These are phyloP conservation scores for Nevesoporus exiguus DNA, from an alignment of 768 basidiomycete species.

Conservation along the genomic window DNA sequence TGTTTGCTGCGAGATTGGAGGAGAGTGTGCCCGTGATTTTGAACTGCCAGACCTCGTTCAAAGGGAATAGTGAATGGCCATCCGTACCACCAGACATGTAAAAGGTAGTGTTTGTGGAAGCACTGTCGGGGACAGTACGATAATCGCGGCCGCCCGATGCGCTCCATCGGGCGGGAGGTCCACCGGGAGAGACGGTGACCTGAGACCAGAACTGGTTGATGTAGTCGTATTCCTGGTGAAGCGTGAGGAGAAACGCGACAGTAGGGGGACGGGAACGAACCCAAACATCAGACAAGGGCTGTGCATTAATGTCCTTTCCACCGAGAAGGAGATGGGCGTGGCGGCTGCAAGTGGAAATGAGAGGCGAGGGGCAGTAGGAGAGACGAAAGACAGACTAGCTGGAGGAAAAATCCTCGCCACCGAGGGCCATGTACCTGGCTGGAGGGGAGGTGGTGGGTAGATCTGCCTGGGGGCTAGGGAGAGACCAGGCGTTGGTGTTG, in stretches of 20 bases:
- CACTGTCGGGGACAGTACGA: slow-evolving; percentile 32
- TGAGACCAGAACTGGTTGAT: slow-evolving; percentile 72
- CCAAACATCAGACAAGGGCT: slow-evolving; percentile 68
- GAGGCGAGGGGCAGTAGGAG: slow-evolving; percentile 8
- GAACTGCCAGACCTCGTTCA: slow-evolving; percentile 72
- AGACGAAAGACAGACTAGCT: slow-evolving; percentile 65
- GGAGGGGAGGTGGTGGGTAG: slow-evolving; percentile 49
- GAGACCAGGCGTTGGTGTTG: slow-evolving; percentile 56
- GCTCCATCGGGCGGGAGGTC: slow-evolving; percentile 65
- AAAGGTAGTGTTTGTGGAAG: slow-evolving; percentile 62
- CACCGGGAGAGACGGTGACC: slow-evolving; percentile 47
- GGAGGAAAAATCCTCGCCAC: slow-evolving; percentile 70
- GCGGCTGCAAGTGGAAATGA: slow-evolving; percentile 46
- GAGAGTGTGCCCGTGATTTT: slow-evolving; percentile 68
- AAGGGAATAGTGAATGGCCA: slow-evolving; percentile 39
- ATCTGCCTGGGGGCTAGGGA: slow-evolving; percentile 48
- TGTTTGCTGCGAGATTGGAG: slow-evolving; percentile 52
- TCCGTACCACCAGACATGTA: slow-evolving; percentile 72
- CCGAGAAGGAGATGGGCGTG: slow-evolving; percentile 72
- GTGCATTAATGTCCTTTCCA: slow-evolving; percentile 54
- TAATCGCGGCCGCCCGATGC: slow-evolving; percentile 73
- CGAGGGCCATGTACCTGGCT: slow-evolving; percentile 59
- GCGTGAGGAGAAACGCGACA: slow-evolving; percentile 5
- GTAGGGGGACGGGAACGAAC: slow-evolving; percentile 38
- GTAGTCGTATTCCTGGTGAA: slow-evolving; percentile 70